Percentiles rank a stretch among this genome's conserved stretches.
Conservation (phyloP, 1,139 yeast species). For the Debaryomyces coudertii region DNA sequence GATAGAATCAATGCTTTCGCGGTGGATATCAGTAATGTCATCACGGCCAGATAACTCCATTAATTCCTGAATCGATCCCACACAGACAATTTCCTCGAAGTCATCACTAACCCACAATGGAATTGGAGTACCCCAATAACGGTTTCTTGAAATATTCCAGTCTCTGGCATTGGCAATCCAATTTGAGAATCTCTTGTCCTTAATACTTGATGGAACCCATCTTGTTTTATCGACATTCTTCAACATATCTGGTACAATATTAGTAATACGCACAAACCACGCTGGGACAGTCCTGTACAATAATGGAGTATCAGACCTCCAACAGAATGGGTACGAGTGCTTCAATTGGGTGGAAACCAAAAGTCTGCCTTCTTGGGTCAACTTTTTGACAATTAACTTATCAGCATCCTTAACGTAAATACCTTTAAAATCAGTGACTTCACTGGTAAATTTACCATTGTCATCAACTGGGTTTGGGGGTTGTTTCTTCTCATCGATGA, state of each 20-base stretch:
- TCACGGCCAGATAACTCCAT: slow-evolving; percentile 78
- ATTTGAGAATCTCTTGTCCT: slow-evolving; percentile 93
- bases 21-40: slow-evolving; percentile 87
- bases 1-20: slow-evolving; percentile 87
- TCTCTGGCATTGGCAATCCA: slow-evolving; percentile 99
- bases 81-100: slow-evolving; percentile 86
- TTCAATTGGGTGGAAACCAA: slow-evolving; percentile 79
- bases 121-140: slow-evolving; percentile 99
- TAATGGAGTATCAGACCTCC: slow-evolving; percentile 99
- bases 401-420: slow-evolving; percentile 95
- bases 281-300: slow-evolving; percentile 96
- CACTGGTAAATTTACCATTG: slow-evolving; percentile 76
- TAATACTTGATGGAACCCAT: slow-evolving; percentile 92
- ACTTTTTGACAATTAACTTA: slow-evolving; percentile 79
- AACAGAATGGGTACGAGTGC: slow-evolving; percentile 98
- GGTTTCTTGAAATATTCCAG: slow-evolving; percentile 97
- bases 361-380: slow-evolving; percentile 77
- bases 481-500: slow-evolving; percentile 64
- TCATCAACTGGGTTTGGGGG: slow-evolving; percentile 98
- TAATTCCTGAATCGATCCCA: slow-evolving; percentile 88
- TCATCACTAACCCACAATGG: slow-evolving; percentile 98
- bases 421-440: slow-evolving; percentile 77
- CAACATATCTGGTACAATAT: slow-evolving; percentile 86
- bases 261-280: slow-evolving; percentile 93
- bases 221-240: slow-evolving; percentile 80